Evolutionary conservation across 2,329 filamentous ascomycete species (phyloP).

Genomic region (Monilinia aucupariae): DNA sequence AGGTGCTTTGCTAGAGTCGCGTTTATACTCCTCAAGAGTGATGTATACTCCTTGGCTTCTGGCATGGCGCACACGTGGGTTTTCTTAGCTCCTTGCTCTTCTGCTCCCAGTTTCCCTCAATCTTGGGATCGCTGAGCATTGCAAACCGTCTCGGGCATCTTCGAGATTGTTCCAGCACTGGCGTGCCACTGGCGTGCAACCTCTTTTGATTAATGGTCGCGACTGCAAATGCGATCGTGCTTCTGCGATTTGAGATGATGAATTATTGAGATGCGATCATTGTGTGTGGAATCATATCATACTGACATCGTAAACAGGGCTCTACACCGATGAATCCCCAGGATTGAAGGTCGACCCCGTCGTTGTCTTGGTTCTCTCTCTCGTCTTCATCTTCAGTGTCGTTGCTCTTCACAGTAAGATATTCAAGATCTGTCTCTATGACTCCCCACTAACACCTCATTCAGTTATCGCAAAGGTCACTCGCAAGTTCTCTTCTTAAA

Average conservation of each 20-base stretch:
- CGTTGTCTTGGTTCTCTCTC: constrained; percentile 88
- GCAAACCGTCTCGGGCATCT: neutral
- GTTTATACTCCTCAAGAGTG: neutral
- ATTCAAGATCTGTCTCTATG: neutral
- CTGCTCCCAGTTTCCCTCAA: neutral
- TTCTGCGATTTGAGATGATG: neutral
- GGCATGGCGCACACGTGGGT: neutral
- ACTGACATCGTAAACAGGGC: constrained; percentile 46
- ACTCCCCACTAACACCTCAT: constrained; percentile 8
- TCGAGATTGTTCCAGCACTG: neutral
- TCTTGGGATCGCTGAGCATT: neutral
- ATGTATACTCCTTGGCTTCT: neutral
- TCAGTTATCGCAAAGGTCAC: constrained; percentile 93
- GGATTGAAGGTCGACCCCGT: constrained; percentile 97
- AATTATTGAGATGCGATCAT: neutral
- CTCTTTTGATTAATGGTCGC: neutral
- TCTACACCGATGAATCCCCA: constrained; percentile 98
- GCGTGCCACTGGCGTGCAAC: too few relatives aligned
- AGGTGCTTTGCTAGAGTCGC: neutral
- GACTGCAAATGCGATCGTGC: neutral
- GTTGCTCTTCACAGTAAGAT: constrained; percentile 89
- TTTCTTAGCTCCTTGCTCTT: neutral
- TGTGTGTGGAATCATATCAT: neutral
- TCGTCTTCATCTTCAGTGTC: constrained; percentile 98
- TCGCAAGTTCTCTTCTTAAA: constrained; percentile 63